Conservation (phyloP, 331 rosid genomes). For the Ulmus americana region DNA sequence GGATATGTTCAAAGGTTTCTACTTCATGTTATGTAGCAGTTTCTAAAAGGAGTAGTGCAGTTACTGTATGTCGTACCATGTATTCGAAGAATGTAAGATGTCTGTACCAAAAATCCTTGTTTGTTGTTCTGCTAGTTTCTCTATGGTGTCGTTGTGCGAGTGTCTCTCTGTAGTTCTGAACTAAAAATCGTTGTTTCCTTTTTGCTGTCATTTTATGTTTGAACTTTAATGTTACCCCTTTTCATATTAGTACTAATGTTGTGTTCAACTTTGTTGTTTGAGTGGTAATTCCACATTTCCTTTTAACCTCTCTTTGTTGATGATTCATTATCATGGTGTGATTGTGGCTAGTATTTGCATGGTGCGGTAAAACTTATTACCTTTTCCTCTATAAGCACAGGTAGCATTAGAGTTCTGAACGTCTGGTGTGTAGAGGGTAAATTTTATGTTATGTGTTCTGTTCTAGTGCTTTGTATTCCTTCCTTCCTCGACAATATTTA, state of each 20-base stretch:
- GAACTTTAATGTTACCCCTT: not conserved
- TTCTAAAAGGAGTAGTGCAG: constrained; percentile 2
- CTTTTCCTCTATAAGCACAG: too few species aligned
- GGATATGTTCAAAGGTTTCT: not conserved
- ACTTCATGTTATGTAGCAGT: not conserved
- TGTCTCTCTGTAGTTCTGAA: not conserved
- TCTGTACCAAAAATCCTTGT: not conserved
- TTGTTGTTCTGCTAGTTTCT: constrained; percentile 2
- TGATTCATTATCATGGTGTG: not conserved
- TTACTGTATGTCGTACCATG: not conserved
- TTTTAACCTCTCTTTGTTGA: not conserved
- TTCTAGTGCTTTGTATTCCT: too few species aligned
- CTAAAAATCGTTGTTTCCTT: not conserved
- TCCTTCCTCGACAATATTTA: not conserved
- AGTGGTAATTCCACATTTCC: too few species aligned
- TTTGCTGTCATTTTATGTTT: not conserved
- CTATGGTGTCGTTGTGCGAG: not conserved
- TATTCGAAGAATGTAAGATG: not conserved
- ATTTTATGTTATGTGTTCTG: too few species aligned
- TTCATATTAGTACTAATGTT: not conserved
- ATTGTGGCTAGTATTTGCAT: constrained; percentile 5
- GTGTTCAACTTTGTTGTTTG: not conserved
- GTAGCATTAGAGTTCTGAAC: too few species aligned
- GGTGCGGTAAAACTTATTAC: not conserved
- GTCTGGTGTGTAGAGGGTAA: too few species aligned